Evolutionary conservation across 129 eudicot species (phyloP), one percentile per base, ranked within the genome.

Genomic region (Deinandra increscens): DNA sequence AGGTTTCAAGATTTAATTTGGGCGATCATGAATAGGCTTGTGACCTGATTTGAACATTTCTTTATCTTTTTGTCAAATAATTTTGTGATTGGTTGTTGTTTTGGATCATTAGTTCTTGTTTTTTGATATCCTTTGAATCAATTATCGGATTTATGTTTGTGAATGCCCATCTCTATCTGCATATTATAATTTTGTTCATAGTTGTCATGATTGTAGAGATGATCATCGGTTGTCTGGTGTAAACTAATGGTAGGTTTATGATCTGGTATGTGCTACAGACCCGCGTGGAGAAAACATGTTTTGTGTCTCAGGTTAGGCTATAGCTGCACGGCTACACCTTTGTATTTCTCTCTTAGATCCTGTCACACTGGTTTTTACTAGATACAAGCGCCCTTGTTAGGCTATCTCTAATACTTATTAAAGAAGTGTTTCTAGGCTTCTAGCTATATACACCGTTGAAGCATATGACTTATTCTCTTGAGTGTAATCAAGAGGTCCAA

Each of bases 1-100:
- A 68, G 69, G 67, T 46, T 64, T 36, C 23, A 75, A 68, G 63
- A 68, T 68, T 59, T 75, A 3, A 18, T 60, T 11, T 49, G 53
- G 64, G 58, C 14, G 12, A 60, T 75, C 53, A 45, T 69, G 70
- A 37, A 26, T 19, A 22, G 33, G 50, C 75, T 39, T 48, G 59
- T 61, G 12, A 53, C 71, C 64, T 61, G 53, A 77, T 77, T 49
- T 51, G 49, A 31, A 61, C 58, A 62, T 69, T 69, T 49, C 45
- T 69, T 69, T 77, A 61, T 65, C 73, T 65, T 70, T 39, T 69
- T 60, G 48, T 58, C 70, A 62, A 69, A 60, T 69, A 69, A 69
- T 38, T 76, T 43, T 50, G 43, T 43, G 34, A 65, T 17, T 60
- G 60, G 60, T 36, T 60, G 4, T 60, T 60, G 60, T 55, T 72